phyloP scores from a whole-genome alignment of 169 alveolate species.

The Plasmodium gallinaceum region DNA sequence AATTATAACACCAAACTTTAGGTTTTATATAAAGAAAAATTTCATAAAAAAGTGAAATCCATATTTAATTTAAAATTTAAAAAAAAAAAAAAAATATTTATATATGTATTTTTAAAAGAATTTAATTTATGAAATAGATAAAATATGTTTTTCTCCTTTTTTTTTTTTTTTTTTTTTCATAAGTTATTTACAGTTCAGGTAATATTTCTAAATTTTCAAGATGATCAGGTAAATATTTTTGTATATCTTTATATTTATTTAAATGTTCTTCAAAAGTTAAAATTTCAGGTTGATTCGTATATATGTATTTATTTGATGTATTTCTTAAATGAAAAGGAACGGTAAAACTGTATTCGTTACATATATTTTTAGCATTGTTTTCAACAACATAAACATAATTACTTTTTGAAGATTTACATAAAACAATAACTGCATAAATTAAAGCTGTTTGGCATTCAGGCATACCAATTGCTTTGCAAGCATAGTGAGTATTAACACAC shows the following conservation, averaged over 20 bases:
- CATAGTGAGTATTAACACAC: conserved; percentile 73
- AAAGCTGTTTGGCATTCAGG: conserved; percentile 74
- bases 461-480: conserved; percentile 77
- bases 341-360: conserved; percentile 54
- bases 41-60: neutral
- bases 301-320: conserved; percentile 53
- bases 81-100: conserved; percentile 5
- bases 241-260: conserved; percentile 58
- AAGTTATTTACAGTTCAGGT: conserved; percentile 27
- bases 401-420: conserved; percentile 73
- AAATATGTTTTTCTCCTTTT: neutral
- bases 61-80: neutral
- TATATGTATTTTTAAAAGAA: neutral
- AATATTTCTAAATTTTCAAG: conserved; percentile 50
- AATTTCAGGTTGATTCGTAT: conserved; percentile 75
- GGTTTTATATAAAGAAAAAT: too few relatives aligned
- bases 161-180: neutral
- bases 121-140: neutral
- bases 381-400: conserved; percentile 64
- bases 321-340: conserved; percentile 71
- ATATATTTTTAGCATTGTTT: conserved; percentile 61
- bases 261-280: conserved; percentile 60
- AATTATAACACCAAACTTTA: neutral
- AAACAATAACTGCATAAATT: conserved; percentile 73
- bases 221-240: conserved; percentile 61